Conservation (phyloP, 305 asterid genomes). For the Fraxinus paxiana region DNA sequence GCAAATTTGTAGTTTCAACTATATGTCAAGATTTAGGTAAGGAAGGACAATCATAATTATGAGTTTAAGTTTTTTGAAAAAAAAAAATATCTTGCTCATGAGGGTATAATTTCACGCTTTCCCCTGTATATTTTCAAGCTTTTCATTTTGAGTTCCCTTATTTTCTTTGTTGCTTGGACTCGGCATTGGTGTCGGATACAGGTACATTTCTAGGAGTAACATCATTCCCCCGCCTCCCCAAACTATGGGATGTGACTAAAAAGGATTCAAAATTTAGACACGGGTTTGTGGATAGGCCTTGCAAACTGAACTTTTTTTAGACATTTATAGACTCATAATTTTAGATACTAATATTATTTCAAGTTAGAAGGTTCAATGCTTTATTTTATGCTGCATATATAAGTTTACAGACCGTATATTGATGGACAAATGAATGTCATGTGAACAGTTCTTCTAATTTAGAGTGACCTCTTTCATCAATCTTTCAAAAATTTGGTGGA, state of each 20-base stretch:
- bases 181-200: neutral
- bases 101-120: neutral
- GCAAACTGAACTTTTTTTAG: neutral
- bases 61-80: neutral
- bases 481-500: constrained; percentile 23
- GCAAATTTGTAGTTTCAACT: neutral
- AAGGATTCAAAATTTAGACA: neutral
- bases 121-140: neutral
- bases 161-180: neutral
- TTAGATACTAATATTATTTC: neutral
- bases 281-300: neutral
- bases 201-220: neutral
- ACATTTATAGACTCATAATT: neutral
- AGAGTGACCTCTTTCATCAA: constrained; percentile 17
- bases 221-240: neutral
- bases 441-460: constrained; percentile 21
- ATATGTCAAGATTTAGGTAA: neutral
- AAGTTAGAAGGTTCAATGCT: neutral
- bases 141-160: neutral
- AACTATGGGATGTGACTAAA: neutral
- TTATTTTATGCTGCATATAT: constrained; percentile 2
- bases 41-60: neutral
- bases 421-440: constrained; percentile 15
- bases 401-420: constrained; percentile 16
- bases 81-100: neutral